These are phyloP conservation scores for Jasminum sambac DNA, from an alignment of 257 asterid genomes.

Conservation along the genomic window DNA sequence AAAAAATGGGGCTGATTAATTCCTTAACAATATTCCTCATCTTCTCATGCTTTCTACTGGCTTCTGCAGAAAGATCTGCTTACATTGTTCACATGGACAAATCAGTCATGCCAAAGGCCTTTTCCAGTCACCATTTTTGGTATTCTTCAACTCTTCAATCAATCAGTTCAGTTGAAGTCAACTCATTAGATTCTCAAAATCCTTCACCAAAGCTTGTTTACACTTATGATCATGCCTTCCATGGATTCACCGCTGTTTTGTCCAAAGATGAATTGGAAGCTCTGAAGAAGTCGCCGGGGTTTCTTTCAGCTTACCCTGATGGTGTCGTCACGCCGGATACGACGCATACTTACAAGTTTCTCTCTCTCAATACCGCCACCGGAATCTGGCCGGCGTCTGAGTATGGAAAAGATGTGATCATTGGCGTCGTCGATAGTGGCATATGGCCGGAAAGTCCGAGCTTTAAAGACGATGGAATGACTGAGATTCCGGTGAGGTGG, in stretches of 20 bases:
- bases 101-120: conserved; percentile 11
- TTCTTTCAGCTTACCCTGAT: conserved; percentile 38
- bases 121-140: conserved; percentile 13
- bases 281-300: conserved; percentile 30
- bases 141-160: conserved; percentile 9
- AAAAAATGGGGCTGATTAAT: not conserved
- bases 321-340: conserved; percentile 31
- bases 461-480: conserved; percentile 45
- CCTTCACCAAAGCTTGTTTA: conserved; percentile 16
- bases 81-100: conserved; percentile 24
- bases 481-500: conserved; percentile 43
- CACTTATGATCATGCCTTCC: conserved; percentile 37
- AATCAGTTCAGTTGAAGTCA: not conserved
- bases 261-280: conserved; percentile 31
- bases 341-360: conserved; percentile 35
- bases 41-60: not conserved
- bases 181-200: not conserved
- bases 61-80: conserved; percentile 3
- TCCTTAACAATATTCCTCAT: not conserved
- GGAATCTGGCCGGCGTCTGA: conserved; percentile 49
- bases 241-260: conserved; percentile 38
- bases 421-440: conserved; percentile 45
- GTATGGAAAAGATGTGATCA: conserved; percentile 41
- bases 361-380: conserved; percentile 28
- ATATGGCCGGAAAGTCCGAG: conserved; percentile 53